Evolutionary conservation across 1,284 basidiomycete species (phyloP).

Genomic region (Papiliotrema flavescens): DNA sequence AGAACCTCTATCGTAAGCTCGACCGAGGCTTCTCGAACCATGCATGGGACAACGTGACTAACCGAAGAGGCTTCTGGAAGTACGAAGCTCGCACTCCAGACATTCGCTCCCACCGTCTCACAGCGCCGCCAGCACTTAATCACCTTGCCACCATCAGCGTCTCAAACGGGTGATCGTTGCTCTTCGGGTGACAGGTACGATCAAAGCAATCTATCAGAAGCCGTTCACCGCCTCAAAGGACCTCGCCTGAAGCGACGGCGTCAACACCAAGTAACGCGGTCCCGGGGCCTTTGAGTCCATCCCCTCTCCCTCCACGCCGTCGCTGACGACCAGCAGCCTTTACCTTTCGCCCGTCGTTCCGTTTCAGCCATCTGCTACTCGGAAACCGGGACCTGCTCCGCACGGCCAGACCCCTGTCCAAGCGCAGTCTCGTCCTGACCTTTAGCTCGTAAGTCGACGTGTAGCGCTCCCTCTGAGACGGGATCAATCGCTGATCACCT

Average conservation of each 20-base stretch:
- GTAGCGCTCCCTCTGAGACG: not conserved
- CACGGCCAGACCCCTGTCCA: not conserved
- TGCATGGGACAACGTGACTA: not conserved
- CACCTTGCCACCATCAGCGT: too few relatives aligned
- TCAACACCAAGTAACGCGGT: too few relatives aligned
- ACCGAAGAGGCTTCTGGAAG: not conserved
- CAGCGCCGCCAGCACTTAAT: not conserved
- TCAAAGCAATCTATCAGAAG: too few relatives aligned
- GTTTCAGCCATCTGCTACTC: not conserved
- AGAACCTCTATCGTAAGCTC: not conserved
- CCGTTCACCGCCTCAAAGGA: too few relatives aligned
- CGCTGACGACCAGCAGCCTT: not conserved
- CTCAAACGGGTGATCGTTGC: too few relatives aligned
- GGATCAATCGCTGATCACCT: not conserved
- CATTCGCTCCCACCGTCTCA: not conserved
- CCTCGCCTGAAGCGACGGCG: too few relatives aligned
- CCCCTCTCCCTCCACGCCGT: not conserved
- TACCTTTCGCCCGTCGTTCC: not conserved
- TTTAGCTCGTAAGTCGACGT: not conserved
- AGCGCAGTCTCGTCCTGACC: not conserved
- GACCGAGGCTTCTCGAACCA: too few relatives aligned
- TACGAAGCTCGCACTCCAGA: not conserved
- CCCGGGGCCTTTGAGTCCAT: not conserved
- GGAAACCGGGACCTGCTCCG: not conserved
- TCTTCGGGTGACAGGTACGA: too few relatives aligned